Evolutionary conservation across 2,329 filamentous ascomycete genomes (phyloP), one percentile per base, ranked within the genome.

Genomic region (Talaromyces verruculosus): DNA sequence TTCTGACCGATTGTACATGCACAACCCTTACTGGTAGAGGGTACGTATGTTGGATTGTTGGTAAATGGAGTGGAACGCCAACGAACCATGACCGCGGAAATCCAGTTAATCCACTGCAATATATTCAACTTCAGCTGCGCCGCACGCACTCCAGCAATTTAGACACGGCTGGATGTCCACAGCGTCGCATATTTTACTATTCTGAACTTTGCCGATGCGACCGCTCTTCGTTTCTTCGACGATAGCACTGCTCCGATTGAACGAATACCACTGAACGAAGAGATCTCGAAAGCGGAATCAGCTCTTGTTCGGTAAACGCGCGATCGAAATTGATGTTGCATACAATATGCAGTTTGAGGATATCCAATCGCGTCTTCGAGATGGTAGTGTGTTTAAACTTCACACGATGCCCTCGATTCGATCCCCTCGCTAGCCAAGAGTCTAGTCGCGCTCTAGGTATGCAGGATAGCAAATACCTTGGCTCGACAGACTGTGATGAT

Each of bases 91-190:
- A 35, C 30, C 5, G 17, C 30, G 28, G n/a, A 55, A 25, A 25
- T 4, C 25, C 25, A 25, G 25, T 25, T 25, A 55, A 55, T 35
- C 51, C 51, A 19, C 51, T 15, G n/a, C 51, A 35, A 15, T 35
- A 35, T 35, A 35, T 19, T 57, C 51, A 25, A 35, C 10, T 57
- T 57, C 51, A 57, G 51, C 51, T 57, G n/a, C 33, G 51, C 51
- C 51, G 15, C 25, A 35, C 30, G 1, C 30, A 13, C 8, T 19
- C 30, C 30, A 37, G 11, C n/a, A 57, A 22, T 22, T 57, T 37
- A 35, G 33, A 22, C 51, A 35, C 51, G 51, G 51, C 28, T 35
- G 10, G n/a, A 11, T 22, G 28, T 22, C 51, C 30, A 28, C 22
- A 49, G 10, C 15, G 47, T 51, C 47, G 47, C 47, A 2, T 28